A percentile compares a stretch with the other conserved stretches of the same genome.
Evolutionary conservation across 345 rosid genomes (phyloP).

Genomic region (Melastoma malabathricum): DNA sequence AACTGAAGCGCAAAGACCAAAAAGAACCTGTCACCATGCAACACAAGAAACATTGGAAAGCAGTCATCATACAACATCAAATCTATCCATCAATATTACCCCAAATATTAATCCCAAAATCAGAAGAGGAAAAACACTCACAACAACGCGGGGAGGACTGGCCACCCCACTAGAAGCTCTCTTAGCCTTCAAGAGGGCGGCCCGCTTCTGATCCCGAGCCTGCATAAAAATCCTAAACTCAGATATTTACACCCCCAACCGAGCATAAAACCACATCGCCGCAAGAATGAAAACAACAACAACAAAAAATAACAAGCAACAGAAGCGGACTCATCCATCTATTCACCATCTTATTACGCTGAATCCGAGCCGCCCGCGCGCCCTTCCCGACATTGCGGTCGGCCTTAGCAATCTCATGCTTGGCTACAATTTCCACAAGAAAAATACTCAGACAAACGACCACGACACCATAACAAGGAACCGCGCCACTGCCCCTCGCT

Average conservation of each 20-base stretch:
- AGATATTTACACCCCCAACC: background rate
- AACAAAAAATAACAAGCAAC: background rate
- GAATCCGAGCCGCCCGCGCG: constrained; percentile 57
- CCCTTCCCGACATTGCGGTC: constrained; percentile 45
- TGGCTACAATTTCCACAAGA: constrained; percentile 26
- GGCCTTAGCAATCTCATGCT: constrained; percentile 47
- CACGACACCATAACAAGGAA: background rate
- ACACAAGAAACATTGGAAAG: background rate
- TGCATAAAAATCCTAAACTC: constrained; percentile 9
- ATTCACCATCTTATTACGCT: constrained; percentile 74
- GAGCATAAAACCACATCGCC: background rate
- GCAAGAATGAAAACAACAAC: too few species aligned
- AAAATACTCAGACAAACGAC: background rate
- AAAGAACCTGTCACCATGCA: constrained; percentile 45
- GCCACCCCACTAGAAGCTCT: constrained; percentile 47
- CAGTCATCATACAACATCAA: background rate
- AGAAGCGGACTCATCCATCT: background rate
- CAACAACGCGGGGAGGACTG: constrained; percentile 68
- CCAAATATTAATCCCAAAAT: background rate
- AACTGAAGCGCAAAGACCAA: constrained; percentile 59
- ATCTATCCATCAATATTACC: background rate
- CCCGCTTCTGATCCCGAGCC: constrained; percentile 79
- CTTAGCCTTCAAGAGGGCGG: constrained; percentile 63
- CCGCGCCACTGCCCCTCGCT: too few species aligned
- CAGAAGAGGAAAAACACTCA: constrained; percentile 22